Conservation (phyloP, 2,329 filamentous ascomycete species). For the Ophiostoma tasmaniense region DNA sequence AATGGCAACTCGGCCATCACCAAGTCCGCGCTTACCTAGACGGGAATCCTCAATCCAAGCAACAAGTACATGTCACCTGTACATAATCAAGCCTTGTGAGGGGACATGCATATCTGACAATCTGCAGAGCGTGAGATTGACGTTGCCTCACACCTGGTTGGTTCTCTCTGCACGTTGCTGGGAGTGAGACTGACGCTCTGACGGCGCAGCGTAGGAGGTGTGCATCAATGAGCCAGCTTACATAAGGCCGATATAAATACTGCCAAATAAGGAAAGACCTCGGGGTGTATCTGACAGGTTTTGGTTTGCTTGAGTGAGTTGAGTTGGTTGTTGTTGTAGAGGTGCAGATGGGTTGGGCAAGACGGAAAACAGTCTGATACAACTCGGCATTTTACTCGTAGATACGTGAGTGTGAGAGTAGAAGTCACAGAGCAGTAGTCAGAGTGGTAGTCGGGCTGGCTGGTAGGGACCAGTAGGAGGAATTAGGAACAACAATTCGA, state of each 20-base stretch:
- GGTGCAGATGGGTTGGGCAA: not conserved
- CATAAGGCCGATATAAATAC: not conserved
- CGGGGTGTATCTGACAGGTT: not conserved
- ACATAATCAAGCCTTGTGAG: too few relatives aligned
- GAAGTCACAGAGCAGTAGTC: not conserved
- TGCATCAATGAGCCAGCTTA: not conserved
- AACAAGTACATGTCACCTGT: too few relatives aligned
- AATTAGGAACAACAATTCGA: not conserved
- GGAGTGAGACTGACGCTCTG: not conserved
- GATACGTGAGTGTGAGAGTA: not conserved
- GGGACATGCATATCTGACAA: too few relatives aligned
- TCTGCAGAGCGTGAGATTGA: not conserved
- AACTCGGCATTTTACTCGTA: not conserved
- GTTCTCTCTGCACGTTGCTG: not conserved
- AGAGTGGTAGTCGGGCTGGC: not conserved
- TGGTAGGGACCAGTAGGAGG: not conserved
- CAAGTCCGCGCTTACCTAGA: too few relatives aligned
- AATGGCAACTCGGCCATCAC: too few relatives aligned
- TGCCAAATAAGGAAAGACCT: not conserved
- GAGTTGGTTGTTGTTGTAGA: not conserved
- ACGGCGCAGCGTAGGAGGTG: not conserved
- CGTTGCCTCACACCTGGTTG: not conserved
- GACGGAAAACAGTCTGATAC: not conserved
- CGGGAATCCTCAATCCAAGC: too few relatives aligned
- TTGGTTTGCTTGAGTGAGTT: too few relatives aligned